Evolutionary conservation across 805 yeast genomes (phyloP), one percentile per base, ranked within the genome.

Genomic region (Nakazawaea wickerhamii): DNA sequence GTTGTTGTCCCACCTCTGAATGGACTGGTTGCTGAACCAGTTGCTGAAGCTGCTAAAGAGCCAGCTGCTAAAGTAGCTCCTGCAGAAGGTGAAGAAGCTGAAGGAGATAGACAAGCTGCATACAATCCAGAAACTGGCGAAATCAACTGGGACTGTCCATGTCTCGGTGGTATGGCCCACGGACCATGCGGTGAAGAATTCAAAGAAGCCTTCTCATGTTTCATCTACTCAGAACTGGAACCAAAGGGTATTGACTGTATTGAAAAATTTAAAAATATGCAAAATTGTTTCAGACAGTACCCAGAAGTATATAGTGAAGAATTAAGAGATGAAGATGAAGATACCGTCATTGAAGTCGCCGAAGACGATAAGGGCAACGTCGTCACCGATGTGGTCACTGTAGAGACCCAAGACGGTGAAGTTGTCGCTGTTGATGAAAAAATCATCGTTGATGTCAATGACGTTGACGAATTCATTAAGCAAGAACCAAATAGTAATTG

Each of bases 101-200:
- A 65, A 34, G 73, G 64, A 34, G 64, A 65, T 17, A 68, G 62
- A 48, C 65, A 70, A 47, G 84, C 88, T 30, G 96, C 98, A 4
- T 91, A 79, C 65, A 79, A 91, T 67, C 97, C 97, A 23, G 95
- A 86, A 56, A 93, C 99, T 3, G 99, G 99, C 23, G 98, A 91
- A 61, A 93, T 93, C 66, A 91, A 93, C 77, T 93, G 99, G 99
- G 98, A 93, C 59, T 93, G 99, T 64, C 98, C 99, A n/a, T 91
- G 98, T 64, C 71, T 93, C 38, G 99, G 98, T 26, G 99, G 99
- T 32, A 88, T 93, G 97, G 98, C 99, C 25, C 74, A 90, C 51
- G 99, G 99, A 0, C 98, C 99, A 43, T 93, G 99, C 68, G 99
- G 99, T 45, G 90, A 81, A 55, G 95, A 89, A 66, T 88, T 88